Evolutionary conservation across 345 rosid genomes (phyloP), one percentile per base, ranked within the genome.

Genomic region (Pistacia integerrima): DNA sequence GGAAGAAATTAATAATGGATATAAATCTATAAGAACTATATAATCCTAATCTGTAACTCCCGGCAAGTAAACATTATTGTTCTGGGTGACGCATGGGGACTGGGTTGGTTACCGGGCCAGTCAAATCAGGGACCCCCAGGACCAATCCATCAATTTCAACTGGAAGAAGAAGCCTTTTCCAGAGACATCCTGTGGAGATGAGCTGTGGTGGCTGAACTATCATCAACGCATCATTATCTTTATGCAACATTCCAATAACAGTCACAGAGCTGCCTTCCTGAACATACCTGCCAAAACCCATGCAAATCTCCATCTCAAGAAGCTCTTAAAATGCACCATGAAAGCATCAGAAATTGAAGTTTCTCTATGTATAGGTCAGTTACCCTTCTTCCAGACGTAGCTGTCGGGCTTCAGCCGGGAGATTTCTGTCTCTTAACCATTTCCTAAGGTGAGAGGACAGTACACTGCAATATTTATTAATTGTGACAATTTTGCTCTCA

Each of bases 361-460:
- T 62, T 58, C 36, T 5, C n/a, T 5, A 11, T 8, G 13, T 25
- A 20, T 28, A 46, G 3, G 44, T 28, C 4, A 11, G 35, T 84
- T 86, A 88, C 88, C 87, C 88, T 85, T 85, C 90, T 76, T 85
- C 85, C 56, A 88, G 67, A 18, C 77, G 80, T 62, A 85, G 78
- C 17, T 55, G 78, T 3, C 87, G 90, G 33, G 90, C 52, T 64
- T 86, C 87, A 14, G 64, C 68, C 2, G 88, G 80, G 11, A 88
- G 82, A 79, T 83, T 82, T 79, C 85, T 82, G 20, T 83, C 85
- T 54, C 67, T 73, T 63, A 86, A 80, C 92, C 92, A 88, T 76
- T 83, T 86, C 56, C 85, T 80, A 35, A 86, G 70, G 77, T 78
- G 78, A 54, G 87, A 74, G 41, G 90, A 88, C 28, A 88, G 79